phyloP scores from a whole-genome alignment of 331 rosid species.

The Cydonia oblonga region DNA sequence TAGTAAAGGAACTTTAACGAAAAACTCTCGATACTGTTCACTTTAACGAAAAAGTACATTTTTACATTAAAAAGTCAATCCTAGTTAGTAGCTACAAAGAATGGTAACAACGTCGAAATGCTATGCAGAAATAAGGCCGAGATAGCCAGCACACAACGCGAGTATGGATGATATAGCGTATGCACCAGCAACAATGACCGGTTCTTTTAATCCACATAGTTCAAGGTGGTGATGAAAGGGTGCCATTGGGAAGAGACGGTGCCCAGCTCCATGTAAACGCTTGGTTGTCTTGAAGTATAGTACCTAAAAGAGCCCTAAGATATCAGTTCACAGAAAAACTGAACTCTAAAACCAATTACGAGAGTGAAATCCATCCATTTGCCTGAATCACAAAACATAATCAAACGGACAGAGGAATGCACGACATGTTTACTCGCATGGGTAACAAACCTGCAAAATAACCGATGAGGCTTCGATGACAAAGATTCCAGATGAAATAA shows the following conservation, averaged over 20 bases:
- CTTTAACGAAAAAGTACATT: too few species aligned
- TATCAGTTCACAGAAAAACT: not conserved
- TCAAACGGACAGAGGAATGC: not conserved
- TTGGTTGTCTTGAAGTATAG: constrained; percentile 44
- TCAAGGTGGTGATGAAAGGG: constrained; percentile 67
- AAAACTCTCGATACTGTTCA: too few species aligned
- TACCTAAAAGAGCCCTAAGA: constrained; percentile 23
- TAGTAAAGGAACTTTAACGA: not conserved
- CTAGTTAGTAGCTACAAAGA: constrained; percentile 7
- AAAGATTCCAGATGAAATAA: constrained; percentile 68
- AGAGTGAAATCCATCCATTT: not conserved
- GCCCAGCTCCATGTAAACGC: constrained; percentile 28
- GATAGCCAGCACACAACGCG: constrained; percentile 70
- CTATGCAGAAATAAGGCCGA: constrained; percentile 79
- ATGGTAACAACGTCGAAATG: not conserved
- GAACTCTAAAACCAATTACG: not conserved
- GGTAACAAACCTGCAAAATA: constrained; percentile 55
- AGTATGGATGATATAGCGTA: constrained; percentile 56
- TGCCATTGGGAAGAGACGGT: constrained; percentile 48
- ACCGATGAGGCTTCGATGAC: constrained; percentile 54
- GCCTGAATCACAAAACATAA: not conserved
- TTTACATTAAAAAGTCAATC: not conserved
- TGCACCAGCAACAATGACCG: constrained; percentile 71
- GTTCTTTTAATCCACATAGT: constrained; percentile 59
- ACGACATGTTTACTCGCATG: not conserved